Evolutionary conservation across 306 rosid species (phyloP).

Genomic region (Cucumis cinereus): DNA sequence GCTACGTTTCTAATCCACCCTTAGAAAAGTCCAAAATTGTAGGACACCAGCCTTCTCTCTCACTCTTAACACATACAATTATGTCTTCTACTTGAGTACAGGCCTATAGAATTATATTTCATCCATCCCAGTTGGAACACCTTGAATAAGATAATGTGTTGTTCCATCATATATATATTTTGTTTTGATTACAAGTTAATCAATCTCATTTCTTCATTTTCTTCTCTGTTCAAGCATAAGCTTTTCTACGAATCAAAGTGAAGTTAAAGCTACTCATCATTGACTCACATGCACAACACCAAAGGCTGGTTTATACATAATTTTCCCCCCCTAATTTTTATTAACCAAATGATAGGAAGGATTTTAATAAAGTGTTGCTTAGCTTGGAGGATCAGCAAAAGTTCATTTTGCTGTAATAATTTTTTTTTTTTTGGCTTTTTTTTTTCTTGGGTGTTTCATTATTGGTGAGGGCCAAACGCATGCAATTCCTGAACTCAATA

Average conservation of each 20-base stretch:
- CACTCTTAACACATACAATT: neutral
- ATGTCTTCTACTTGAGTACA: neutral
- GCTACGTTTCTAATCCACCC: neutral
- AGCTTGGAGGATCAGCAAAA: slow-evolving; percentile 59
- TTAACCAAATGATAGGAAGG: neutral
- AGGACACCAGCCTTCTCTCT: neutral
- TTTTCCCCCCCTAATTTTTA: neutral
- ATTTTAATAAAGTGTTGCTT: slow-evolving; percentile 21
- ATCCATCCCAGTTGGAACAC: neutral
- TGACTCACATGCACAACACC: neutral
- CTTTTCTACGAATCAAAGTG: neutral
- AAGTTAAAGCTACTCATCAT: neutral
- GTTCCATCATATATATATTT: neutral
- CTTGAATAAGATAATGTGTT: neutral
- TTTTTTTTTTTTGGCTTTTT: neutral
- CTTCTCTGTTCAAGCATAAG: neutral
- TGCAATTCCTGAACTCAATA: slow-evolving; percentile 26
- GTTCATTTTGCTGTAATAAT: neutral
- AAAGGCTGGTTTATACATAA: neutral
- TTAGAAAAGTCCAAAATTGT: neutral
- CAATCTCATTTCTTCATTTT: neutral
- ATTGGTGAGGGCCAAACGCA: slow-evolving; percentile 33
- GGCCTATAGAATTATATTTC: neutral
- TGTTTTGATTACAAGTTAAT: slow-evolving; percentile 3
- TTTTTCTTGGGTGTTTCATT: slow-evolving; percentile 5